Conservation (phyloP, 2,329 filamentous ascomycete species). For the Aspergillus proliferans region DNA sequence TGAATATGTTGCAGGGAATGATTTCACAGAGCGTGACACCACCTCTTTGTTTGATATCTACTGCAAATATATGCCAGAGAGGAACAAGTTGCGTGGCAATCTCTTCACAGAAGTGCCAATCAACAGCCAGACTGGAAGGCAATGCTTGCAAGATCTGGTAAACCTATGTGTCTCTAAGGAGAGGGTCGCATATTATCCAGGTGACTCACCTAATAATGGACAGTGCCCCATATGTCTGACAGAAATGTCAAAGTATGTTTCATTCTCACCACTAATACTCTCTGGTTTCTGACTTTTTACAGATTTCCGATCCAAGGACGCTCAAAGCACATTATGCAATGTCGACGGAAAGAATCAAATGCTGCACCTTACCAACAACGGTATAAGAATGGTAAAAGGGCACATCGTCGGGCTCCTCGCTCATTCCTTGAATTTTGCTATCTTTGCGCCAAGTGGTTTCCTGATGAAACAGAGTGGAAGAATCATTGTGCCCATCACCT, state of each 20-base stretch:
- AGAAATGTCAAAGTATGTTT: constrained; percentile 2
- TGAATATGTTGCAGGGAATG: constrained; percentile 1
- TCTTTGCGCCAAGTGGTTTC: constrained; percentile 4
- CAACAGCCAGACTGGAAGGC: constrained; percentile 2
- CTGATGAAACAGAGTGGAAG: not conserved
- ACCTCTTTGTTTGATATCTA: not conserved
- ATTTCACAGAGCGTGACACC: not conserved
- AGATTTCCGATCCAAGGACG: not conserved
- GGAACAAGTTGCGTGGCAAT: not conserved
- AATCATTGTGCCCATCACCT: not conserved
- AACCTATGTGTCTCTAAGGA: constrained; percentile 10
- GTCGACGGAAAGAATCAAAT: constrained; percentile 1
- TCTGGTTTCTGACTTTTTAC: not conserved
- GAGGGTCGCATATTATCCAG: constrained; percentile 10
- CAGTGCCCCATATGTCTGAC: constrained; percentile 4
- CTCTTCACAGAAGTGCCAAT: not conserved
- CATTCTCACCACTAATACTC: not conserved
- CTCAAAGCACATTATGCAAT: not conserved
- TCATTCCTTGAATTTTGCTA: constrained; percentile 7
- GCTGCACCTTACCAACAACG: constrained; percentile 5
- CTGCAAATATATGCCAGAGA: constrained; percentile 1
- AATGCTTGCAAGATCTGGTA: constrained; percentile 15
- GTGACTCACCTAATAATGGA: not conserved
- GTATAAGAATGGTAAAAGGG: constrained; percentile 6
- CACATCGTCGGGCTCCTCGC: constrained; percentile 1